Base-by-base conservation (phyloP, 305 asterid genomes). In the Fraxinus velutina region DNA sequence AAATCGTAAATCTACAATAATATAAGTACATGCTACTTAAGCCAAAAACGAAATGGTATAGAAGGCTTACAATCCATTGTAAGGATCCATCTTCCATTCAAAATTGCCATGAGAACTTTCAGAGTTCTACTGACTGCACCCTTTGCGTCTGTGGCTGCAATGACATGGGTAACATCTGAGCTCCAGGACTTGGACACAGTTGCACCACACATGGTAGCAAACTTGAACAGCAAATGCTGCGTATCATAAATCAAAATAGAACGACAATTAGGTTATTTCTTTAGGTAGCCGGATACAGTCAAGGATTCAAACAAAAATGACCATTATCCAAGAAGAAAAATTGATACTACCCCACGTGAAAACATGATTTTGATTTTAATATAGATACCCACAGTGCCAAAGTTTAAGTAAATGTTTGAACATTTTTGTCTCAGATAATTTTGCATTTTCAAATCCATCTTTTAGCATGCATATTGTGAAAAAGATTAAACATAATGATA, bases 31-130 rank as follows among this genome's bases (percentile, higher is more conserved):
- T 71, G 42, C 75, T 81, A 50, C 78, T 19, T 76, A 44, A 52
- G 62, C 24, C 57, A 73, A 3, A 12, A 47, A 76, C 29, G n/a
- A 78, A 76, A 83, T 6, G 19, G 78, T 72, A 50, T 62, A 79
- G 13, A 71, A 81, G 78, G 78, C 98, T 90, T 89, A 96, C 99
- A 96, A 50, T 90, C 97, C 86, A 91, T 85, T 21, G 92, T 86
- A 34, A 96, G 89, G 83, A 94, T 80, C 98, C 99, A 96, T 86
- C 83, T 93, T 77, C 98, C 98, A 64, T 92, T 86, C 86, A 94
- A 84, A 80, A 96, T 92, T 1, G 93, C 98, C 97, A 96, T 92
- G 82, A 96, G 97, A 88, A 96, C 89, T 86, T 96, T 96, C 29
- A 90, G 79, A 70, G 98, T 94, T 88, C 98, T 88, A 52, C 93